These are phyloP conservation scores for Puccinia horiana DNA, from an alignment of 1,284 basidiomycete genomes.

Conservation along the genomic window DNA sequence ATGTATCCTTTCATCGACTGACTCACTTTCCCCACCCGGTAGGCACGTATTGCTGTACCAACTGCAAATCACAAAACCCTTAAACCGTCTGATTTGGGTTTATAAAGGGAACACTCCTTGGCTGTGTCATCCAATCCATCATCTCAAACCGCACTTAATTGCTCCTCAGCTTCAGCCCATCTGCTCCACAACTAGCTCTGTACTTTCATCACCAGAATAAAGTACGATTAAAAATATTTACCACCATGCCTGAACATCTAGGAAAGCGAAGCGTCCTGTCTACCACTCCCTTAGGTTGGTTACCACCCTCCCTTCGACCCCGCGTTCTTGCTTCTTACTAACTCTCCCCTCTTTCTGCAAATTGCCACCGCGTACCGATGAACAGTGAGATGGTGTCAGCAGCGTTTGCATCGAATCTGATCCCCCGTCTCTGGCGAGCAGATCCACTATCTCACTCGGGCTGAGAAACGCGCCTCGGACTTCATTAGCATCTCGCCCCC, in stretches of 20 bases:
- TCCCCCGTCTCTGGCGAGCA: neutral
- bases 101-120: too few species aligned
- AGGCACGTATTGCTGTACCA: too few species aligned
- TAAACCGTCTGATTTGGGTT: too few species aligned
- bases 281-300: neutral
- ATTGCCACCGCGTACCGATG: neutral
- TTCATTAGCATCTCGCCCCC: neutral
- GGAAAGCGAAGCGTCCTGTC: slow-evolving; percentile 3
- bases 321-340: too few species aligned
- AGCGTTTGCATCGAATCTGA: neutral
- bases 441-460: neutral
- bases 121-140: too few species aligned
- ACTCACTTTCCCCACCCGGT: neutral
- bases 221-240: neutral
- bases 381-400: slow-evolving; percentile 1
- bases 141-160: too few species aligned
- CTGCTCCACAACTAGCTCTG: too few species aligned
- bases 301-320: neutral
- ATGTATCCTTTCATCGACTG: too few species aligned
- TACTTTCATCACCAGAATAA: neutral
- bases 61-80: too few species aligned
- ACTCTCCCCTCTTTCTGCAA: neutral
- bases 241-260: neutral
- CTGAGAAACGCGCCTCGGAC: neutral
- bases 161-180: too few species aligned